Evolutionary conservation across 306 rosid genomes (phyloP).

Genomic region (Corylus avellana): DNA sequence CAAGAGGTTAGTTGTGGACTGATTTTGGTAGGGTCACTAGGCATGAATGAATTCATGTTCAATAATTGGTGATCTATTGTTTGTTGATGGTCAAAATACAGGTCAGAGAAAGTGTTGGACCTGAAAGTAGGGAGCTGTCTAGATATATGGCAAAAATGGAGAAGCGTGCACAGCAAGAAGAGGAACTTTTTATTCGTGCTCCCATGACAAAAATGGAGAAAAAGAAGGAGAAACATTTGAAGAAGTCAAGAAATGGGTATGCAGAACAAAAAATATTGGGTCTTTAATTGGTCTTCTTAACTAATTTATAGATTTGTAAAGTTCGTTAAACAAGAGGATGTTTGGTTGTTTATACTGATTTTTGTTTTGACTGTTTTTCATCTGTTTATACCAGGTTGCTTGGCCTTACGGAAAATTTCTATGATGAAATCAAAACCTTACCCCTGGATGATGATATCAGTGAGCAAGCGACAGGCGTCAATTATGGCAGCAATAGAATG

Average conservation of each 20-base stretch:
- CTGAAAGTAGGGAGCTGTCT: conserved; percentile 62
- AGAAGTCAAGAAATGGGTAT: conserved; percentile 86
- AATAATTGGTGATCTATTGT: conserved; percentile 10
- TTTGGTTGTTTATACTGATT: neutral
- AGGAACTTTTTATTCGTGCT: conserved; percentile 73
- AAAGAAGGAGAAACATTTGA: conserved; percentile 65
- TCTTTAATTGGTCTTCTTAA: conserved; percentile 6
- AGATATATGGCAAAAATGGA: conserved; percentile 61
- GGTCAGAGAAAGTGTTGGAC: conserved; percentile 67
- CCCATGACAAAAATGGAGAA: conserved; percentile 76
- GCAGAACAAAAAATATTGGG: neutral
- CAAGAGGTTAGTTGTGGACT: conserved; percentile 65
- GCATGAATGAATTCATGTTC: conserved; percentile 17
- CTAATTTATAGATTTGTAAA: conserved; percentile 11
- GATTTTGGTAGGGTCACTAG: conserved; percentile 17
- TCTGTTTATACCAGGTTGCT: conserved; percentile 57
- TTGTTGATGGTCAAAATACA: conserved; percentile 38
- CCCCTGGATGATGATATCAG: conserved; percentile 56
- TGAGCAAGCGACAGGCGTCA: conserved; percentile 40
- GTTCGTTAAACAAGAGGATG: neutral
- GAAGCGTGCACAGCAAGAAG: conserved; percentile 73
- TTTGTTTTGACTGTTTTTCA: conserved; percentile 16
- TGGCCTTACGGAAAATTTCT: conserved; percentile 79
- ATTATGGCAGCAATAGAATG: conserved; percentile 43
- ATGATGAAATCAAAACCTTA: conserved; percentile 69